Conservation (phyloP, 2,329 filamentous ascomycete genomes). For the Colletotrichum sp. region DNA sequence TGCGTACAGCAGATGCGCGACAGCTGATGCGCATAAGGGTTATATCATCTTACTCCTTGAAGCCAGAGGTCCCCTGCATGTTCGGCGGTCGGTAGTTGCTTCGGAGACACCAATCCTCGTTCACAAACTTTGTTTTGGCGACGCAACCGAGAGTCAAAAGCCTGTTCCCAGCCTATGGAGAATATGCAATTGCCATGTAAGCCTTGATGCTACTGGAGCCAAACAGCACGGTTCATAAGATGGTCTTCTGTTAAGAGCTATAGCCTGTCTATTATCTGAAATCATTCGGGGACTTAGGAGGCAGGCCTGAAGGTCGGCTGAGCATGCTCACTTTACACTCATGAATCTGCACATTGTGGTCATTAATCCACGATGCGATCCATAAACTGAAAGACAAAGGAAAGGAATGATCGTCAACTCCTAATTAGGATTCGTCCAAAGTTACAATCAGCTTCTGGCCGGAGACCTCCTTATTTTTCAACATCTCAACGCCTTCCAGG, state of each 20-base stretch:
- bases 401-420: background rate
- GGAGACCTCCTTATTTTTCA: background rate
- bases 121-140: background rate
- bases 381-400: background rate
- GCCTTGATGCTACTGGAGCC: background rate
- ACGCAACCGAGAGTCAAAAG: background rate
- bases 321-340: background rate
- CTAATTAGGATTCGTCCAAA: background rate
- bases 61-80: background rate
- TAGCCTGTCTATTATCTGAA: background rate
- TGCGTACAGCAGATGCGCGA: background rate
- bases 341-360: background rate
- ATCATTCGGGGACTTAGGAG: background rate
- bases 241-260: background rate
- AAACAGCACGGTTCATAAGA: background rate
- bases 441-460: background rate
- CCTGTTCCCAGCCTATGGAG: background rate
- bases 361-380: background rate
- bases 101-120: background rate
- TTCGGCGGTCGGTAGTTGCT: background rate
- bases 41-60: background rate
- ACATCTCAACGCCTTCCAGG: background rate
- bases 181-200: background rate
- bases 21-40: background rate
- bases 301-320: background rate